phyloP scores from a whole-genome alignment of 2,329 filamentous ascomycete genomes.

The Ascochyta fabae region DNA sequence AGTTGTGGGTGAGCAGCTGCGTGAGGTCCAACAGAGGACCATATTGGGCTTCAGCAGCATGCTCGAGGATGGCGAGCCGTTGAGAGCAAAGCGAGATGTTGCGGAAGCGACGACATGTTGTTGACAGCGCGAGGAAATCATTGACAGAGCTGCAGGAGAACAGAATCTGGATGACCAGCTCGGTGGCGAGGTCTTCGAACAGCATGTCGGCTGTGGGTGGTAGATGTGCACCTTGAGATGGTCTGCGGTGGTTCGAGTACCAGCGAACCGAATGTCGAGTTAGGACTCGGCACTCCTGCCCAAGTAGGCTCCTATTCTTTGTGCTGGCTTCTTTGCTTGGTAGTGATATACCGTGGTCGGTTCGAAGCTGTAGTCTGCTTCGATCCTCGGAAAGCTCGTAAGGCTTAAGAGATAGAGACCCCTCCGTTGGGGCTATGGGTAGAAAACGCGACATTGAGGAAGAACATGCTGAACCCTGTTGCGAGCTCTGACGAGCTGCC shows the following conservation, averaged over 20 bases:
- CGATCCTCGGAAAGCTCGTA: constrained; percentile 32
- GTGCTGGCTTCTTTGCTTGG: neutral
- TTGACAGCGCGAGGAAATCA: constrained; percentile 61
- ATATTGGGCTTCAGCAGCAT: constrained; percentile 62
- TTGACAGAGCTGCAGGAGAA: constrained; percentile 59
- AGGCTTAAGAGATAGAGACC: constrained; percentile 55
- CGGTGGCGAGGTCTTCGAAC: constrained; percentile 63
- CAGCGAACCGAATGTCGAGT: neutral
- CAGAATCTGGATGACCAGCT: constrained; percentile 65
- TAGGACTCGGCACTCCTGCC: neutral
- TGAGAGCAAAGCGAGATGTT: constrained; percentile 60
- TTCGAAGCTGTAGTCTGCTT: constrained; percentile 36
- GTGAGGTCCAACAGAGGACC: constrained; percentile 65
- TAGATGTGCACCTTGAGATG: constrained; percentile 5
- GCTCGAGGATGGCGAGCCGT: constrained; percentile 61
- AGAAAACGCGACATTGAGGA: constrained; percentile 37
- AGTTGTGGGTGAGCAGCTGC: constrained; percentile 66
- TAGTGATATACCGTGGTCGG: constrained; percentile 24
- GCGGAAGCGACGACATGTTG: constrained; percentile 62
- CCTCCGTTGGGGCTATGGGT: constrained; percentile 62
- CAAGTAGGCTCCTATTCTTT: neutral
- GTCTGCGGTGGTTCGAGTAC: neutral
- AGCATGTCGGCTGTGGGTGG: constrained; percentile 53
- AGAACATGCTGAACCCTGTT: constrained; percentile 24
- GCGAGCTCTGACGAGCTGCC: constrained; percentile 38